Percentiles rank a stretch among this genome's conserved stretches.
phyloP scores from a whole-genome alignment of 306 rosid genomes.

The Sphenostylis stenocarpa region DNA sequence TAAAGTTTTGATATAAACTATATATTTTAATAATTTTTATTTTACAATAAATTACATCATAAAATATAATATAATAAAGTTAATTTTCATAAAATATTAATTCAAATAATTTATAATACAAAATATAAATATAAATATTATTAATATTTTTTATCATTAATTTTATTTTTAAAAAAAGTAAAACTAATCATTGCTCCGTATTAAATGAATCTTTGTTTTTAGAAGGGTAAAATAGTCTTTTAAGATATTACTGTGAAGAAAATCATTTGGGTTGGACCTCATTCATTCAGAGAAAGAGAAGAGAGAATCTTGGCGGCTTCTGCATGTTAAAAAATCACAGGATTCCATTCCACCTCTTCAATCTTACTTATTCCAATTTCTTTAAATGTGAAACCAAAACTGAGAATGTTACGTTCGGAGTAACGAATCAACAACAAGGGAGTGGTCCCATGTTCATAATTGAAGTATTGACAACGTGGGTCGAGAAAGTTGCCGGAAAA shows the following conservation, averaged over 20 bases:
- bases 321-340: constrained; percentile 14
- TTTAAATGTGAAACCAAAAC: not conserved
- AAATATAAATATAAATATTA: too few species aligned
- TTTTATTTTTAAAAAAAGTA: too few species aligned
- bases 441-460: constrained; percentile 13
- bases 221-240: not conserved
- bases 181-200: too few species aligned
- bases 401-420: not conserved
- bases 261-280: not conserved
- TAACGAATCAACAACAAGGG: not conserved
- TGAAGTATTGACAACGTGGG: not conserved
- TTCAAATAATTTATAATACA: too few species aligned
- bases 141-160: too few species aligned
- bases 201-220: too few species aligned
- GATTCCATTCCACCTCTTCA: constrained; percentile 6
- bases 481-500: not conserved
- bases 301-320: constrained; percentile 37
- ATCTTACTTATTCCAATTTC: not conserved
- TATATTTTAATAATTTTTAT: too few species aligned
- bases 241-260: not conserved
- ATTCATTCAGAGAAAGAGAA: not conserved
- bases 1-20: too few species aligned
- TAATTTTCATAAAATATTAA: too few species aligned
- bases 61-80: too few species aligned
- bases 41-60: too few species aligned